These are phyloP conservation scores for Aspergillus clavatus DNA, from an alignment of 2,329 filamentous ascomycete species.

Conservation along the genomic window DNA sequence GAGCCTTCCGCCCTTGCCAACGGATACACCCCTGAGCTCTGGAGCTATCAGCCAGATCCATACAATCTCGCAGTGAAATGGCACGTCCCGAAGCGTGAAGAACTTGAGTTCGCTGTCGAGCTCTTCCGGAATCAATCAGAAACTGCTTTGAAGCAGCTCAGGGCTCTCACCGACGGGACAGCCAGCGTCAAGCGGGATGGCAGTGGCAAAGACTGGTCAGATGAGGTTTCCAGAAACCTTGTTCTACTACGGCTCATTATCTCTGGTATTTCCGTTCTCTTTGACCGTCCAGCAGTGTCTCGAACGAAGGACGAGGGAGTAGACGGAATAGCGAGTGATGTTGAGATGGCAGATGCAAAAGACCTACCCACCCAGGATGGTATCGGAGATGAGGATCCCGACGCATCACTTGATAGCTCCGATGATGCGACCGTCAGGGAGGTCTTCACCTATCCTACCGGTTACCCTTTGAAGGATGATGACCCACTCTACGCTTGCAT, in stretches of 20 bases:
- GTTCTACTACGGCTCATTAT: constrained; percentile 83
- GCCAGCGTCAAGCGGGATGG: constrained; percentile 84
- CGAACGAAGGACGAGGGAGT: constrained; percentile 37
- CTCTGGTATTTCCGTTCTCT: constrained; percentile 83
- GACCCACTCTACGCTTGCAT: constrained; percentile 67
- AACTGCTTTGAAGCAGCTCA: constrained; percentile 68
- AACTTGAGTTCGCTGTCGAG: constrained; percentile 83
- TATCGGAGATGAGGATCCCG: constrained; percentile 37
- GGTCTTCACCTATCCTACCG: constrained; percentile 82
- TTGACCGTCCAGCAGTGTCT: constrained; percentile 72
- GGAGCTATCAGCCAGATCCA: constrained; percentile 74
- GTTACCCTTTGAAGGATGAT: constrained; percentile 67
- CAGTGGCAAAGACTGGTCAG: constrained; percentile 98
- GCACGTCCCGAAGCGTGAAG: constrained; percentile 76
- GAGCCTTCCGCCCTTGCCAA: constrained; percentile 68
- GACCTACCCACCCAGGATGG: constrained; percentile 22
- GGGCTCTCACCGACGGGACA: constrained; percentile 72
- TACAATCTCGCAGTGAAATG: constrained; percentile 78
- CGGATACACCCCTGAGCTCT: constrained; percentile 72
- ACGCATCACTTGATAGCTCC: constrained; percentile 52
- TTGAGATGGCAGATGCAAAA: constrained; percentile 44
- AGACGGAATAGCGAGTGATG: constrained; percentile 43
- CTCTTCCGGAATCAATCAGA: constrained; percentile 80
- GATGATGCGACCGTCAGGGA: constrained; percentile 64
- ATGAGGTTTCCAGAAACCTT: constrained; percentile 87